Evolutionary conservation across 1,139 yeast species (phyloP).

Genomic region (Nakaseomyces kungkrabaensis): DNA sequence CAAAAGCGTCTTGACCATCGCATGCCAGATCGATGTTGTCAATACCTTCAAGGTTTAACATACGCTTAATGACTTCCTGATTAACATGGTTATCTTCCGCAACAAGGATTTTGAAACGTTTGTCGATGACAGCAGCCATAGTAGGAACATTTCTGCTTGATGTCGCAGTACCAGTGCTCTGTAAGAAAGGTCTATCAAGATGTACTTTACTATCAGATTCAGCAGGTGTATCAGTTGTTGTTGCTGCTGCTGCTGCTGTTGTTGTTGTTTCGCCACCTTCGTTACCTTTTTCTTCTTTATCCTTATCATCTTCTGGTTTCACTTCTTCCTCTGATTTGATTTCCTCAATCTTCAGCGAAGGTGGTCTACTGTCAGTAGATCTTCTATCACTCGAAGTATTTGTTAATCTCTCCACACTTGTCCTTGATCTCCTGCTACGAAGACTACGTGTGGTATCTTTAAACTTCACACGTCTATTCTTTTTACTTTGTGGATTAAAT

Average conservation of each 20-base stretch:
- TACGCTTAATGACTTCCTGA: slow-evolving; percentile 80
- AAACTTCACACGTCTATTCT: slow-evolving; percentile 36
- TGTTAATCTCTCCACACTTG: background rate
- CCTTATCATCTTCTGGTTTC: background rate
- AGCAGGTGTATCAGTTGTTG: slow-evolving; percentile 5
- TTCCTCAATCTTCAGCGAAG: slow-evolving; percentile 2
- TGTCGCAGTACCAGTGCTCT: slow-evolving; percentile 34
- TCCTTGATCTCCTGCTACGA: background rate
- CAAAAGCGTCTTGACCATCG: slow-evolving; percentile 85
- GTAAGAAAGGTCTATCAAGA: slow-evolving; percentile 29
- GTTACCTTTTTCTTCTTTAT: slow-evolving; percentile 20
- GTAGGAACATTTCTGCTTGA: slow-evolving; percentile 20
- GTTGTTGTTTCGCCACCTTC: background rate
- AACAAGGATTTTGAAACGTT: slow-evolving; percentile 49
- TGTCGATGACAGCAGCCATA: slow-evolving; percentile 7
- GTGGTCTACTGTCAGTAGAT: background rate
- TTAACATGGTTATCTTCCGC: slow-evolving; percentile 92
- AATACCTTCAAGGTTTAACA: slow-evolving; percentile 75
- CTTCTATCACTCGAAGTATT: background rate
- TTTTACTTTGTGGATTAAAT: slow-evolving; percentile 35
- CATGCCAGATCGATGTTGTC: slow-evolving; percentile 62
- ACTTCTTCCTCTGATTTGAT: background rate
- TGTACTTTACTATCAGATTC: slow-evolving; percentile 17
- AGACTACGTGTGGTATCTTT: slow-evolving; percentile 5
- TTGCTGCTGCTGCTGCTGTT: background rate